phyloP scores from a whole-genome alignment of 345 rosid species.

The Citrus australasica region DNA sequence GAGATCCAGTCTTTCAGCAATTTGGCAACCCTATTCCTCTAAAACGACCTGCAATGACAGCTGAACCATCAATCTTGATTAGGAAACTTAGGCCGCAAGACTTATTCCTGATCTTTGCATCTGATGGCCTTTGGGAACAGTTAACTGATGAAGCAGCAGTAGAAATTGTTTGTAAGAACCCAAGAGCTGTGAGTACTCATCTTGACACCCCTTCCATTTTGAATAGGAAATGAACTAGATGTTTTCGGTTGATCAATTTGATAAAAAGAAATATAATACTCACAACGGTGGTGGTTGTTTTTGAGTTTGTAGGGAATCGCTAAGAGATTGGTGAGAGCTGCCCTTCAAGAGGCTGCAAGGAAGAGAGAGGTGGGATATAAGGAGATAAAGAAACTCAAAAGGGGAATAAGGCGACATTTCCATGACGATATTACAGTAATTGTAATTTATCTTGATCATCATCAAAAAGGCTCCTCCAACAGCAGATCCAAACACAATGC shows the following conservation, averaged over 20 bases:
- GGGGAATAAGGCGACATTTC: conserved; percentile 69
- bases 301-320: conserved; percentile 62
- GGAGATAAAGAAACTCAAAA: conserved; percentile 54
- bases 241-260: background rate
- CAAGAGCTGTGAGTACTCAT: conserved; percentile 70
- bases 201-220: background rate
- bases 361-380: conserved; percentile 66
- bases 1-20: conserved; percentile 76
- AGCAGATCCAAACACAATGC: conserved; percentile 23
- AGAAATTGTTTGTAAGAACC: conserved; percentile 76
- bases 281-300: background rate
- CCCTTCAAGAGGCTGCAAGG: conserved; percentile 65
- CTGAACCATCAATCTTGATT: conserved; percentile 79
- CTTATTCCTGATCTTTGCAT: conserved; percentile 88
- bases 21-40: conserved; percentile 72
- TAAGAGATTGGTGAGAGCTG: conserved; percentile 60
- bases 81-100: conserved; percentile 75
- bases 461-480: conserved; percentile 29
- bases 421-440: conserved; percentile 75
- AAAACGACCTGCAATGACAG: conserved; percentile 80
- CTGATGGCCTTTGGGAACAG: conserved; percentile 99
- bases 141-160: conserved; percentile 84
- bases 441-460: conserved; percentile 72
- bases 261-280: background rate
- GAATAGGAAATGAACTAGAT: background rate